Percentiles rank a stretch among this genome's conserved stretches.
phyloP scores from a whole-genome alignment of 257 asterid genomes.

The Solanum bukasovii region DNA sequence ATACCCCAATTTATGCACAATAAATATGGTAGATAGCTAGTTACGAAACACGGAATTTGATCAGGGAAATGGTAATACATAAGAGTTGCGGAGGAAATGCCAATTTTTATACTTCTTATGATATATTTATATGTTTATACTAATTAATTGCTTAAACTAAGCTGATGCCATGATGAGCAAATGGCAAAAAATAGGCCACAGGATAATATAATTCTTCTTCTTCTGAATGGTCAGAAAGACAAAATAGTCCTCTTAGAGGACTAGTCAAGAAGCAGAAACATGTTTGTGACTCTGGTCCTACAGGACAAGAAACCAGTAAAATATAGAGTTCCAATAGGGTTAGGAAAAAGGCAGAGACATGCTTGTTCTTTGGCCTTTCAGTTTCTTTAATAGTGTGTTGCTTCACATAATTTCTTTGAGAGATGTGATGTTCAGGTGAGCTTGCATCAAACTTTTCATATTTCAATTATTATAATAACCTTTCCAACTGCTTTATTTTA shows the following conservation, averaged over 20 bases:
- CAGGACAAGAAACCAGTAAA: not conserved
- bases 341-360: not conserved
- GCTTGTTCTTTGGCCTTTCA: not conserved
- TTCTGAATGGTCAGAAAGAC: not conserved
- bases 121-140: not conserved
- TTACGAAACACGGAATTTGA: not conserved
- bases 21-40: not conserved
- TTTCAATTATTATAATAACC: not conserved
- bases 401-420: not conserved
- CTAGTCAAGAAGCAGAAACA: not conserved
- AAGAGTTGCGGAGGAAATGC: not conserved
- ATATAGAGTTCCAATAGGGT: not conserved
- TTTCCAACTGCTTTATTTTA: not conserved
- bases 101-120: not conserved
- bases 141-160: not conserved
- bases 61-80: not conserved
- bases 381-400: not conserved
- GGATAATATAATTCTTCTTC: not conserved
- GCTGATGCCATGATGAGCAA: not conserved
- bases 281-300: not conserved
- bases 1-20: not conserved
- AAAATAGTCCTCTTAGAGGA: not conserved
- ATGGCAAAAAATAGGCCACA: not conserved
- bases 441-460: not conserved
- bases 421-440: not conserved